Conservation (phyloP, 192 early-diverging fungal species). For the Coemansia aciculifera region DNA sequence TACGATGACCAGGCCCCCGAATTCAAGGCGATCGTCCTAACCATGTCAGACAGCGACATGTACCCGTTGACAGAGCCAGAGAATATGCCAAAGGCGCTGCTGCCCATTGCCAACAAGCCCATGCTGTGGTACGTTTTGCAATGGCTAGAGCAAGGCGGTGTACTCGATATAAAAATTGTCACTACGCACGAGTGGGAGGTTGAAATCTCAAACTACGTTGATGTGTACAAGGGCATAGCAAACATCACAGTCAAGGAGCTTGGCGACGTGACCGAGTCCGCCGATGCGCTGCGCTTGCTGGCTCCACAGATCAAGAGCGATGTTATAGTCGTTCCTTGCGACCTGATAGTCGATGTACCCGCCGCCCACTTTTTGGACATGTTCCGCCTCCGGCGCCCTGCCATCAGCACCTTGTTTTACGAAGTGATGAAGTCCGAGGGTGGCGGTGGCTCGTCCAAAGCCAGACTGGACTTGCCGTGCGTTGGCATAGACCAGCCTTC, state of each 20-base stretch:
- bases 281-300: constrained; percentile 78
- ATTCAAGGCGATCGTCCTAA: constrained; percentile 50
- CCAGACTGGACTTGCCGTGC: constrained; percentile 20
- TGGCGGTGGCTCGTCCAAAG: constrained; percentile 56
- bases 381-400: constrained; percentile 75
- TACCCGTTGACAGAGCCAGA: constrained; percentile 78
- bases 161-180: constrained; percentile 75
- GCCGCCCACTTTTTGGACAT: constrained; percentile 83
- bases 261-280: constrained; percentile 69
- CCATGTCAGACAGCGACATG: constrained; percentile 52
- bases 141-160: constrained; percentile 88
- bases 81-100: constrained; percentile 87
- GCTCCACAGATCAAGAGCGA: constrained; percentile 86
- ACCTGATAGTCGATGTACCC: constrained; percentile 82
- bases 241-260: constrained; percentile 53
- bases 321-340: constrained; percentile 91
- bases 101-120: constrained; percentile 93
- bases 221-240: constrained; percentile 57
- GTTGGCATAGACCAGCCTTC: constrained; percentile 54
- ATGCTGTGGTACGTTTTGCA: constrained; percentile 92
- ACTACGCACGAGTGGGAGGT: constrained; percentile 65
- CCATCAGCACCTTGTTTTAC: constrained; percentile 82
- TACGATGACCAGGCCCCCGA: constrained; percentile 45
- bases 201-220: constrained; percentile 56
- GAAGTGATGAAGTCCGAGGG: constrained; percentile 74